Evolutionary conservation across 441 rosid species (phyloP).

Genomic region (Croton laevigatus): DNA sequence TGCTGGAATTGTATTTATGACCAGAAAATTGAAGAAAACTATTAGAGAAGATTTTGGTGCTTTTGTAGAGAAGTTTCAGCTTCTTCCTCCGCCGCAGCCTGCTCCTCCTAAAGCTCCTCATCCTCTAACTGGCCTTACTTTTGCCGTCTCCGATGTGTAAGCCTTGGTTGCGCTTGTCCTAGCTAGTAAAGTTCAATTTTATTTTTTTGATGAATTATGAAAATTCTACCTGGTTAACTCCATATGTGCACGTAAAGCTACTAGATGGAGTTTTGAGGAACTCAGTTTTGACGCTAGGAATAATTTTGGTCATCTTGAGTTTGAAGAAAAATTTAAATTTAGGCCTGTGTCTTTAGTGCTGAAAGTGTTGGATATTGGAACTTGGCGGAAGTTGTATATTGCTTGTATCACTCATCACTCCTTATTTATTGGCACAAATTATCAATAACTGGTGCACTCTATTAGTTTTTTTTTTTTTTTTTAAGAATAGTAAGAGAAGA

Average conservation of each 20-base stretch:
- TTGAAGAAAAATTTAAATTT: neutral
- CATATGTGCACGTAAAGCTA: no score
- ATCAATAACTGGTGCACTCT: neutral
- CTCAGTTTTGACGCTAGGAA: neutral
- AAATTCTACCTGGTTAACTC: no score
- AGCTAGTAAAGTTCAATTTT: neutral
- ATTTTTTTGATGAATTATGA: neutral
- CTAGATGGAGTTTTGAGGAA: no score
- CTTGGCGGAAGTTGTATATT: neutral
- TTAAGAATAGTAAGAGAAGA: neutral
- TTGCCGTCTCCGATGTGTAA: constrained; percentile 89
- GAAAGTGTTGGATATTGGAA: neutral
- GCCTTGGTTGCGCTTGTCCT: neutral
- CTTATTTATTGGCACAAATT: neutral
- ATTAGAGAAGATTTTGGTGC: constrained; percentile 89
- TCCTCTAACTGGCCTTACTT: constrained; percentile 80
- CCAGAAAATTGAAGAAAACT: constrained; percentile 62
- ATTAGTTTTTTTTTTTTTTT: neutral
- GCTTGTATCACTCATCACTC: neutral
- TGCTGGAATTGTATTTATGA: constrained; percentile 66
- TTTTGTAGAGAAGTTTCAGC: constrained; percentile 64
- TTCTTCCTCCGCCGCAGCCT: constrained; percentile 99
- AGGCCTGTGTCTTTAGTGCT: neutral
- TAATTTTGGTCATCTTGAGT: neutral
- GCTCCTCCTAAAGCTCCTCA: constrained; percentile 98